These are phyloP conservation scores for Chloranthus sessilifolius DNA, from an alignment of 164 flowering plant genomes.

Conservation along the genomic window DNA sequence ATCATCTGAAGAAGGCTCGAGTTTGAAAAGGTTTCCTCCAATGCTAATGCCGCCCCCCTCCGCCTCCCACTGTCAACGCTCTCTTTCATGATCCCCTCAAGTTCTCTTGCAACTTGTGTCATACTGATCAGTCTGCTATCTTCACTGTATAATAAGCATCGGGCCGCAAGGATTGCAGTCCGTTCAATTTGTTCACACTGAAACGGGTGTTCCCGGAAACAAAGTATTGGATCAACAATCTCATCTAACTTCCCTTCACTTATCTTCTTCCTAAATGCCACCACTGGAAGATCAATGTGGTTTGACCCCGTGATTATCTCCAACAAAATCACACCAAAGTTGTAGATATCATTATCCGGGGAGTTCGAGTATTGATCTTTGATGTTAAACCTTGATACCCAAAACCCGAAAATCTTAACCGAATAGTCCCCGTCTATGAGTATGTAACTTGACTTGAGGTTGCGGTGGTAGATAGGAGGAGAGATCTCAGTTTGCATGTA, in stretches of 20 bases:
- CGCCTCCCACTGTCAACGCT: slow-evolving; percentile 34
- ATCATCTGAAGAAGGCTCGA: slow-evolving; percentile 90
- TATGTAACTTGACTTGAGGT: slow-evolving; percentile 43
- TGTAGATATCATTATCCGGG: slow-evolving; percentile 44
- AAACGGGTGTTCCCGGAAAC: slow-evolving; percentile 56
- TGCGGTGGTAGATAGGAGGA: slow-evolving; percentile 57
- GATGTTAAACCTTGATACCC: slow-evolving; percentile 15
- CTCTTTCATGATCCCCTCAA: slow-evolving; percentile 34
- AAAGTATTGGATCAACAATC: slow-evolving; percentile 59
- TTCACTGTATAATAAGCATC: slow-evolving; percentile 58
- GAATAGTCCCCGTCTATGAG: slow-evolving; percentile 50
- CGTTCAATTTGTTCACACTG: slow-evolving; percentile 46
- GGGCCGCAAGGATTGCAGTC: slow-evolving; percentile 57
- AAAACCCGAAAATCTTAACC: slow-evolving; percentile 46
- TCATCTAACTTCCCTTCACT: slow-evolving; percentile 63
- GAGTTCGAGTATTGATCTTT: slow-evolving; percentile 14
- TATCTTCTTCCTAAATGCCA: slow-evolving; percentile 47
- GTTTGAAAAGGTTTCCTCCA: slow-evolving; percentile 80
- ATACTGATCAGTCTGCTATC: slow-evolving; percentile 58
- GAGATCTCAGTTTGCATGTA: slow-evolving; percentile 45
- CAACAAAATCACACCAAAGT: slow-evolving; percentile 50
- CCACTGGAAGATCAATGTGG: slow-evolving; percentile 21
- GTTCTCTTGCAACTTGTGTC: slow-evolving; percentile 56
- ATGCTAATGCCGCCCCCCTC: slow-evolving; percentile 28
- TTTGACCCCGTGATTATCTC: slow-evolving; percentile 59